phyloP scores from a whole-genome alignment of 441 rosid species.

The Pelargonium exstipulatum region DNA sequence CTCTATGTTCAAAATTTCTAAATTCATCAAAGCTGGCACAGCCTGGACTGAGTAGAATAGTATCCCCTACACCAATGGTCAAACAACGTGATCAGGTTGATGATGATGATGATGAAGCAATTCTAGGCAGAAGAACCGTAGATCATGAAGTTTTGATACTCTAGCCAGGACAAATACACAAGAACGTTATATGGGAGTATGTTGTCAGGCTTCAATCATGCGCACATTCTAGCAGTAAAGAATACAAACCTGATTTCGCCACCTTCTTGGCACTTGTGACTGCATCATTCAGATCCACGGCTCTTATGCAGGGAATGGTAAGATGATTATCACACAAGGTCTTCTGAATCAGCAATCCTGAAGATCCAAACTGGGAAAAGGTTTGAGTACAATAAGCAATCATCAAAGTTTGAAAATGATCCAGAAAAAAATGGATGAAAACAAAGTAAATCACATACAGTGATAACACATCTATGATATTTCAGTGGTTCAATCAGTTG shows the following conservation, averaged over 20 bases:
- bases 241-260: slow-evolving; percentile 25
- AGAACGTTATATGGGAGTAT: not conserved
- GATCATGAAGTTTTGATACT: not conserved
- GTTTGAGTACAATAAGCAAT: not conserved
- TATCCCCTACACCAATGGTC: slow-evolving; percentile 22
- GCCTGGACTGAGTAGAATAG: slow-evolving; percentile 31
- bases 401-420: not conserved
- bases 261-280: slow-evolving; percentile 26
- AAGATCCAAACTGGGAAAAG: slow-evolving; percentile 27
- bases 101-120: no score
- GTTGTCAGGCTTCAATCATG: not conserved
- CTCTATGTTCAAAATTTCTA: slow-evolving; percentile 32
- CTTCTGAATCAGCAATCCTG: slow-evolving; percentile 28
- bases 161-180: not conserved
- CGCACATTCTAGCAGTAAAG: slow-evolving; percentile 1
- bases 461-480: slow-evolving; percentile 33
- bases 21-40: slow-evolving; percentile 39
- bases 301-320: slow-evolving; percentile 27
- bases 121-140: not conserved
- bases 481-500: slow-evolving; percentile 23
- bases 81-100: not conserved
- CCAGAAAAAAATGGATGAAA: not conserved
- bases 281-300: slow-evolving; percentile 25
- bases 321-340: slow-evolving; percentile 25
- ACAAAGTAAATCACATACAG: slow-evolving; percentile 17